Conservation (phyloP, 2,329 filamentous ascomycete genomes). For the Daldinia sp. region DNA sequence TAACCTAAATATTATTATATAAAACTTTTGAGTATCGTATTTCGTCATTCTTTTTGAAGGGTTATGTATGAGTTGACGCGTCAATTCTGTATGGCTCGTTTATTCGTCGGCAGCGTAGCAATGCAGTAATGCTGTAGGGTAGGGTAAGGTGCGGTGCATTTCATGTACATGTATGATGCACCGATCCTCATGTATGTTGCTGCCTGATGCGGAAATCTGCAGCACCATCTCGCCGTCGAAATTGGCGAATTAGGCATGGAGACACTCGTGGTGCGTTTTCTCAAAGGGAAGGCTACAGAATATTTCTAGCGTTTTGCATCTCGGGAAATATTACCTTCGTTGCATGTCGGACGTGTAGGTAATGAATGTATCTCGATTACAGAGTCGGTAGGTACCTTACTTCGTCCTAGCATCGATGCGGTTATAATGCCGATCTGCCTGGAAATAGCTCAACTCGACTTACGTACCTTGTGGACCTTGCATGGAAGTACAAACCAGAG, state of each 20-base stretch:
- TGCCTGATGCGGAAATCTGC: not conserved
- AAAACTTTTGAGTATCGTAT: not conserved
- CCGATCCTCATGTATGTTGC: not conserved
- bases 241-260: not conserved
- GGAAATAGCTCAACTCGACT: not conserved
- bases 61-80: slow-evolving; percentile 1
- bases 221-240: not conserved
- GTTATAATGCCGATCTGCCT: not conserved
- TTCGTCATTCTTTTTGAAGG: not conserved
- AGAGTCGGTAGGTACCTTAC: too few relatives aligned
- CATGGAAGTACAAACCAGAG: not conserved
- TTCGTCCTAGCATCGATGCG: too few relatives aligned
- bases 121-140: not conserved
- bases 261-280: not conserved
- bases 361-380: too few relatives aligned
- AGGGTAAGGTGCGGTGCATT: not conserved
- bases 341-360: not conserved
- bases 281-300: not conserved
- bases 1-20: not conserved
- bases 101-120: slow-evolving; percentile 3
- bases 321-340: not conserved
- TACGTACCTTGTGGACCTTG: not conserved
- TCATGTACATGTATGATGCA: not conserved
- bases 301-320: not conserved
- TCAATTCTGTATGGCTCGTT: not conserved